Evolutionary conservation across 2,329 filamentous ascomycete species (phyloP), one percentile per base, ranked within the genome.

Genomic region (Aspergillus arachidicola): DNA sequence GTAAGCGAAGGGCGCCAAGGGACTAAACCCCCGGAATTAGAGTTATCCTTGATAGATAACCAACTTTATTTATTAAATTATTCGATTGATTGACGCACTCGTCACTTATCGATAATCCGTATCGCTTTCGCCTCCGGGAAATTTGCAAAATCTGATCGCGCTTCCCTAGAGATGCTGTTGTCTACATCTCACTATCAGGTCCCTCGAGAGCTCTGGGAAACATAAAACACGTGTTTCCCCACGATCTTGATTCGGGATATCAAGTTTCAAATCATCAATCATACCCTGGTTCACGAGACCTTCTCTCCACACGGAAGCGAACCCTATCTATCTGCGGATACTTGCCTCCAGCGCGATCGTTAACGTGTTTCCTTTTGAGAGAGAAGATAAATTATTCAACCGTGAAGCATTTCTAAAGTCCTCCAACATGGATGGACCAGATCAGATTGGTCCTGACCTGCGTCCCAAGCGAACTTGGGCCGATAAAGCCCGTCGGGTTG

Each of bases 371-470:
- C 7, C n/a, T 6, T 26, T 9, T 19, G 38, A 41, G 7, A 41
- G 34, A 41, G 6, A n/a, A n/a, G 38, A 19, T 14, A 41, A 34
- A 16, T n/a, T 41, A 1, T 41, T 19, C 38, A 10, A 9, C 38
- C 16, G 19, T 16, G 38, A 41, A n/a, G n/a, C 38, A 41, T 41
- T n/a, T n/a, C 38, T 3, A 9, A 41, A 43, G 38, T 7, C 19
- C 45, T 46, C 55, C 64, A 65, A 30, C n/a, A 75, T 78, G 76
- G 75, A 78, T 62, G 75, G 74, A 23, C 75, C 76, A 14, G 81
- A 83, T 64, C 76, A 76, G 67, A 81, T 82, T 62, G 79, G 79
- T 21, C 80, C 81, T 10, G 72, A 78, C 61, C 71, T 70, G 61
- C 66, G 71, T n/a, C 76, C 76, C 5, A 79, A 76, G 64, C 71